A percentile compares a stretch with the other conserved stretches of the same genome.
Conservation (phyloP, 2,329 filamentous ascomycete genomes). For the Neodidymelliopsis sp. region DNA sequence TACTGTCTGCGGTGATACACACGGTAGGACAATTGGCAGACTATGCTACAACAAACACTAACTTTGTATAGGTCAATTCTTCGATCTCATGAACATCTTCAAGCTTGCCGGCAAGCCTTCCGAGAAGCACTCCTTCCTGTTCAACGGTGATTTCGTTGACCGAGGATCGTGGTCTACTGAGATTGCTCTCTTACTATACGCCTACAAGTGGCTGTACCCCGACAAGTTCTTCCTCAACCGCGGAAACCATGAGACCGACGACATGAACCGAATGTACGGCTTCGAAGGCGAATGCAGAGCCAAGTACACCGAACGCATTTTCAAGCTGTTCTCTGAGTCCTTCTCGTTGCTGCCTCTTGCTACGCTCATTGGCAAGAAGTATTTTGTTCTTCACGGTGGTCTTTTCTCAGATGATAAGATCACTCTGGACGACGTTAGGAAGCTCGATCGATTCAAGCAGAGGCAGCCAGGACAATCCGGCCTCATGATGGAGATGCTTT, state of each 20-base stretch:
- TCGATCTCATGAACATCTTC: slow-evolving; percentile 96
- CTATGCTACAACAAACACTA: slow-evolving; percentile 13
- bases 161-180: slow-evolving; percentile 98
- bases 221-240: slow-evolving; percentile 92
- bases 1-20: slow-evolving; percentile 96
- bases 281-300: slow-evolving; percentile 98
- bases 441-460: slow-evolving; percentile 88
- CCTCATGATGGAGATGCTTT: slow-evolving; percentile 99
- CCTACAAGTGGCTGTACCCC: slow-evolving; percentile 95
- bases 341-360: slow-evolving; percentile 94
- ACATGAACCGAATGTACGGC: slow-evolving; percentile 98
- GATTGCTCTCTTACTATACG: slow-evolving; percentile 90
- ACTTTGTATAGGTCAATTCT: slow-evolving; percentile 80
- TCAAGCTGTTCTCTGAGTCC: slow-evolving; percentile 97
- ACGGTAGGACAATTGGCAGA: slow-evolving; percentile 66
- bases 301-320: slow-evolving; percentile 95
- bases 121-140: slow-evolving; percentile 91
- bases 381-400: slow-evolving; percentile 90
- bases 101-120: slow-evolving; percentile 83
- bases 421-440: slow-evolving; percentile 90
- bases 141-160: slow-evolving; percentile 99
- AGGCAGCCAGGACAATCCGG: slow-evolving; percentile 91
- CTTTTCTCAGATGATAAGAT: slow-evolving; percentile 95
- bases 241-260: slow-evolving; percentile 98
- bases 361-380: slow-evolving; percentile 89